Base-by-base conservation (phyloP, 805 yeast species). In the Nakazawaea laoshanensis region DNA sequence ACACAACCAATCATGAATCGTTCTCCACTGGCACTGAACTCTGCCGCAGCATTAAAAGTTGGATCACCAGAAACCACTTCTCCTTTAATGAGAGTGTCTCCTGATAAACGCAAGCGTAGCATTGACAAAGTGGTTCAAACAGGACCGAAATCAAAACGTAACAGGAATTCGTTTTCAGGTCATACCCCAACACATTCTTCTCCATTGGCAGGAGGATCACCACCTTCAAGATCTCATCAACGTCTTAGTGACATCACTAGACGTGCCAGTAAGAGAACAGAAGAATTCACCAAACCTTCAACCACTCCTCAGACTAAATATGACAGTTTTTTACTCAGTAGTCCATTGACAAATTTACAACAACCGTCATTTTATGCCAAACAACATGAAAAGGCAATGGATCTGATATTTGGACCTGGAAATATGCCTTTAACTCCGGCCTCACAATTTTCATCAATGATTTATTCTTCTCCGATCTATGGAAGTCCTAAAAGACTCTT, bases 381-480 rank as follows among this genome's bases (percentile, higher is more conserved):
- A 22, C 35, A 35, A 14, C 33, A 35, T 18, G 30, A 22, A 11
- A 15, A 21, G 14, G 13, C 27, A 16, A 24, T n/a, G 10, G 34
- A 24, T 17, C 33, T 25, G 12, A 25, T 28, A 23, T 29, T 29
- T 24, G 29, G 32, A n/a, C 33, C 30, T n/a, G 30, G 26, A 8
- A 19, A 41, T 19, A 42, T 41, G 4, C 50, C 56, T 2, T 35
- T 52, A 10, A 51, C 57, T 3, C 54, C 56, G 5, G 44, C 47
- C 4, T 48, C 57, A 12, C 55, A 54, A 27, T 54, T 54, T 27
- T 50, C 55, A 11, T 45, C 42, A 16, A 47, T 54, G n/a, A 38
- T 54, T 23, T 52, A 51, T 33, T 54, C 59, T 12, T 53, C 58
- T 11, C 59, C 59, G 8, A 49, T 54, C 50, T 54, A 52, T 20